These are phyloP conservation scores for Theobroma grandiflorum DNA, from an alignment of 441 rosid species.

Conservation along the genomic window DNA sequence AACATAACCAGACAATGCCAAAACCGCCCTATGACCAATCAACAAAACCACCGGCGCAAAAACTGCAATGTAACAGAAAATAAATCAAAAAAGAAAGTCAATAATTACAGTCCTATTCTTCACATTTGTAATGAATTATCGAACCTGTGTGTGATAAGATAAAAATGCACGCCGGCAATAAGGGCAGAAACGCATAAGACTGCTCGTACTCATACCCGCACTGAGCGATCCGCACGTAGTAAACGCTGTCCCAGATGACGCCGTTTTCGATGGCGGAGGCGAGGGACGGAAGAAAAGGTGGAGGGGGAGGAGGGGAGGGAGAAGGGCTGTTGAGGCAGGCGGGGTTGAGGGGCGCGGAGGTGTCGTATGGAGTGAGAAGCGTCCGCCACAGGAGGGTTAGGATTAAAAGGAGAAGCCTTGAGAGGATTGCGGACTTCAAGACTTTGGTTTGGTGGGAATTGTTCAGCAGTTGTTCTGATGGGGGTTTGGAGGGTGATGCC, in stretches of 20 bases:
- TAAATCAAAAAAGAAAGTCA: not conserved
- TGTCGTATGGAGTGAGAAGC: slow-evolving; percentile 76
- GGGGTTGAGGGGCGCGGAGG: slow-evolving; percentile 74
- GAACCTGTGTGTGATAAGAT: slow-evolving; percentile 71
- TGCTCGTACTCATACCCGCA: slow-evolving; percentile 97
- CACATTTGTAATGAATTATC: not conserved
- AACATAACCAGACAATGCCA: slow-evolving; percentile 76
- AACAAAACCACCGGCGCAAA: slow-evolving; percentile 74
- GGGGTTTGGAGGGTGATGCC: not conserved
- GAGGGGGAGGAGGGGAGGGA: slow-evolving; percentile 27
- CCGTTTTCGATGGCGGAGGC: slow-evolving; percentile 60
- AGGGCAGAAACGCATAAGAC: slow-evolving; percentile 84
- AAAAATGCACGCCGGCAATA: slow-evolving; percentile 72
- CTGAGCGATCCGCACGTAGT: slow-evolving; percentile 75
- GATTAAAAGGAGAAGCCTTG: slow-evolving; percentile 61
- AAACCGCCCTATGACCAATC: slow-evolving; percentile 78
- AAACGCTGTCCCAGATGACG: slow-evolving; percentile 93
- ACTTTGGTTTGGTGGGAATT: slow-evolving; percentile 41
- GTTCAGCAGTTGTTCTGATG: slow-evolving; percentile 18
- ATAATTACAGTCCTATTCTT: not conserved
- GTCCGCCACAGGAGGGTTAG: slow-evolving; percentile 73
- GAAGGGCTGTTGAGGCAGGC: slow-evolving; percentile 49
- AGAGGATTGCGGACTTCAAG: slow-evolving; percentile 64
- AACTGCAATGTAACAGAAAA: slow-evolving; percentile 43
- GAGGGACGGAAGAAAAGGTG: slow-evolving; percentile 39